phyloP scores from a whole-genome alignment of 108 stramenopile genomes.

The Parmales sp. region DNA sequence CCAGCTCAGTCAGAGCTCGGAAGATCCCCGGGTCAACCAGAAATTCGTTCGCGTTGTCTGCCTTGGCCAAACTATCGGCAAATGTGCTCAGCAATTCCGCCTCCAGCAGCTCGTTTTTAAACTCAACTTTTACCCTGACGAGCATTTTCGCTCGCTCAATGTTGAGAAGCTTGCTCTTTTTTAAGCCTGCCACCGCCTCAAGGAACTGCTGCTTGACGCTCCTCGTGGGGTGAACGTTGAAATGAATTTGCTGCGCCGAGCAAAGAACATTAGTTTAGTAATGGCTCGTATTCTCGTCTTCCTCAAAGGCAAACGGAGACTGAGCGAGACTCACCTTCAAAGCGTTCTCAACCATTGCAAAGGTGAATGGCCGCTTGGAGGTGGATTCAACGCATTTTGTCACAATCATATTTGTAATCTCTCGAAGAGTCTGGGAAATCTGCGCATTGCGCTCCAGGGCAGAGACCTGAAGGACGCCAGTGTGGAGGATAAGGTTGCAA shows the following conservation, averaged over 20 bases:
- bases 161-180: conserved; percentile 60
- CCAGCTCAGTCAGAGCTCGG: conserved; percentile 49
- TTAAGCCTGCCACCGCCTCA: conserved; percentile 80
- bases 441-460: conserved; percentile 77
- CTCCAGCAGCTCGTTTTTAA: background rate
- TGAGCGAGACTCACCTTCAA: conserved; percentile 44
- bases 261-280: background rate
- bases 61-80: conserved; percentile 16
- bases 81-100: background rate
- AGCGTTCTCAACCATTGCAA: conserved; percentile 69
- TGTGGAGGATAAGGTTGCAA: conserved; percentile 66
- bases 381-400: conserved; percentile 83
- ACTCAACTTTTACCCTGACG: conserved; percentile 35
- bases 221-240: conserved; percentile 73
- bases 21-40: conserved; percentile 71
- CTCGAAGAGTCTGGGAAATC: conserved; percentile 58
- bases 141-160: conserved; percentile 93
- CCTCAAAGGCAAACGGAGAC: background rate
- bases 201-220: conserved; percentile 86
- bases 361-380: conserved; percentile 76
- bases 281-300: background rate
- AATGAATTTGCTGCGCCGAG: conserved; percentile 44
- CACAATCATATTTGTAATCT: conserved; percentile 83
- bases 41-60: conserved; percentile 22
- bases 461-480: conserved; percentile 81